Conservation (phyloP, 1,139 yeast genomes). For the Sugiyamaella castrensis region DNA sequence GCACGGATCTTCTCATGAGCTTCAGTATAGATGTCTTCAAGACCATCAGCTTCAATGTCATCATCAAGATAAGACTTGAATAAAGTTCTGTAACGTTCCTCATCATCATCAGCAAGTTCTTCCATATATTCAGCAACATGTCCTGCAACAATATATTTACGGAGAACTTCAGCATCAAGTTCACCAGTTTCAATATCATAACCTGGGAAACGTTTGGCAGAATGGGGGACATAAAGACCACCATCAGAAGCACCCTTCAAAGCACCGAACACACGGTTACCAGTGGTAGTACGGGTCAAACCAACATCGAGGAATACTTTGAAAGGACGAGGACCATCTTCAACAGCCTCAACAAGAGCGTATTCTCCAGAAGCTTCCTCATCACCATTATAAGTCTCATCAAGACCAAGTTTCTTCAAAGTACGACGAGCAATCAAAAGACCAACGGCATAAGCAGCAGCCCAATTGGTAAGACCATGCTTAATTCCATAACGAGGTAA, state of each 20-base stretch:
- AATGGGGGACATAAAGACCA: conserved; percentile 99
- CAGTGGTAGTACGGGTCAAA: conserved; percentile 99
- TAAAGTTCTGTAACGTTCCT: conserved; percentile 95
- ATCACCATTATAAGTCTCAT: conserved; percentile 97
- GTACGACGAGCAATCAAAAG: conserved; percentile 99
- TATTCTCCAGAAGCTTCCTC: conserved; percentile 99
- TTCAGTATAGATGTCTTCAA: conserved; percentile 91
- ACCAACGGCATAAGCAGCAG: conserved; percentile 99
- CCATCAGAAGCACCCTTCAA: conserved; percentile 99
- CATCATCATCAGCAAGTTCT: conserved; percentile 99
- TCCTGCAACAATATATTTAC: conserved; percentile 99
- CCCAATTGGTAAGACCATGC: conserved; percentile 99
- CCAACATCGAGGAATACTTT: conserved; percentile 99
- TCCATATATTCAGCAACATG: conserved; percentile 99
- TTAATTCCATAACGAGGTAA: conserved; percentile 96
- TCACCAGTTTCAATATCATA: conserved; percentile 99
- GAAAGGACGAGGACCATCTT: conserved; percentile 99
- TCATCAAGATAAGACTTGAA: conserved; percentile 97
- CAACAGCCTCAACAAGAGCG: conserved; percentile 97
- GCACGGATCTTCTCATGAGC: conserved; percentile 97
- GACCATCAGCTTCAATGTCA: conserved; percentile 93
- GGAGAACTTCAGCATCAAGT: conserved; percentile 94
- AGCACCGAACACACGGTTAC: conserved; percentile 99
- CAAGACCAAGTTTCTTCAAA: conserved; percentile 95
- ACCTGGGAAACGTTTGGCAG: conserved; percentile 99